phyloP scores from a whole-genome alignment of 108 stramenopile species.

The Cyclostephanos invisitatus region DNA sequence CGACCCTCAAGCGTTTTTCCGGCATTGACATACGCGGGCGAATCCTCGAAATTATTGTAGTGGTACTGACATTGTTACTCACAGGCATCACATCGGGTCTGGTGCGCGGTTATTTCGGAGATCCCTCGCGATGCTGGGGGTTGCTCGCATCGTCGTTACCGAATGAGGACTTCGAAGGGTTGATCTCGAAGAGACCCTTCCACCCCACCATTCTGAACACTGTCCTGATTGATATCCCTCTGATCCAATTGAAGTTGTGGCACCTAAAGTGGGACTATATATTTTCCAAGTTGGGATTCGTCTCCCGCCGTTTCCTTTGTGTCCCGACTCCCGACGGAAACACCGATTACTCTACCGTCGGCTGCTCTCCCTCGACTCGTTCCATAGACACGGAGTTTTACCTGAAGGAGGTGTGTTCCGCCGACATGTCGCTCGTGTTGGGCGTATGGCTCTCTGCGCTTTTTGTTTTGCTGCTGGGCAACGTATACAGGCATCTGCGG shows the following conservation, averaged over 20 bases:
- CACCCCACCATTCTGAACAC: constrained; percentile 39
- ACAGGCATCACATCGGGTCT: constrained; percentile 70
- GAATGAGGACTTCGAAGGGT: background rate
- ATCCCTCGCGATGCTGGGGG: constrained; percentile 61
- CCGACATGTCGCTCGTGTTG: constrained; percentile 62
- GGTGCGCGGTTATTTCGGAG: constrained; percentile 76
- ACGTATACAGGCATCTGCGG: constrained; percentile 56
- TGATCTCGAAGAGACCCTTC: constrained; percentile 16
- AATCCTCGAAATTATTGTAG: constrained; percentile 64
- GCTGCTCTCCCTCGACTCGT: constrained; percentile 68
- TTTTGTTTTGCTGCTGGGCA: constrained; percentile 42
- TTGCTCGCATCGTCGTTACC: constrained; percentile 35
- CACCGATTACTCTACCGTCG: constrained; percentile 21
- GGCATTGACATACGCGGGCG: constrained; percentile 84
- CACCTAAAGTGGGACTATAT: constrained; percentile 49
- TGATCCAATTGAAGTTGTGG: constrained; percentile 53
- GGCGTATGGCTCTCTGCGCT: constrained; percentile 41
- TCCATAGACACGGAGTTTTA: constrained; percentile 71
- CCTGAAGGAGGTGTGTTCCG: constrained; percentile 60
- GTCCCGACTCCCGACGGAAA: constrained; percentile 30
- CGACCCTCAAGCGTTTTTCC: constrained; percentile 55
- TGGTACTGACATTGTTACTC: constrained; percentile 68
- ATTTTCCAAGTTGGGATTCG: constrained; percentile 27
- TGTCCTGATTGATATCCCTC: constrained; percentile 43
- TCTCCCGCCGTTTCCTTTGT: constrained; percentile 26